These are phyloP conservation scores for Colletotrichum viniferum DNA, from an alignment of 2,329 filamentous ascomycete species.

Conservation along the genomic window DNA sequence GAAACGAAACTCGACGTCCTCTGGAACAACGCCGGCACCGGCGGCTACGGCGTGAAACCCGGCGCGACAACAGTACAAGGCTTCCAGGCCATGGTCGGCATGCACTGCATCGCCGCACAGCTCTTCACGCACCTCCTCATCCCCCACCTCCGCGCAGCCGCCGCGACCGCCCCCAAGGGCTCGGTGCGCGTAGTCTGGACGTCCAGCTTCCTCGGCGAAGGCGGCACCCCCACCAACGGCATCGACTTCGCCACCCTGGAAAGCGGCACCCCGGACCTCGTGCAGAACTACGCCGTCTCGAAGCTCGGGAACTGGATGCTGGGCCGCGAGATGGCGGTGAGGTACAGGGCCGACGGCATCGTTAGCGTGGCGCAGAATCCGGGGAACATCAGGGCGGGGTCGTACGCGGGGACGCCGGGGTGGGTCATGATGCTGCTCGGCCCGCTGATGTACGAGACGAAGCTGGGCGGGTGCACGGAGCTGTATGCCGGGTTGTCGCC, in stretches of 20 bases:
- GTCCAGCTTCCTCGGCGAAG: background rate
- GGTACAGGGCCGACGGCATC: background rate
- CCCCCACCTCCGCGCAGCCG: background rate
- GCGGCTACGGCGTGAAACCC: background rate
- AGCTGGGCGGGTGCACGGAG: background rate
- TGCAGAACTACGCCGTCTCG: background rate
- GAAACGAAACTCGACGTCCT: background rate
- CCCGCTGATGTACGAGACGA: background rate
- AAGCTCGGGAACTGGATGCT: background rate
- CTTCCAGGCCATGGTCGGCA: background rate
- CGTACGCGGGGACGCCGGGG: background rate
- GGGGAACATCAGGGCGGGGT: background rate
- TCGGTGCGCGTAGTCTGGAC: background rate
- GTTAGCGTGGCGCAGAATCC: background rate
- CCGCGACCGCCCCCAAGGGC: fast-evolving
- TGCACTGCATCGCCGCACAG: background rate
- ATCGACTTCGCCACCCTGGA: background rate
- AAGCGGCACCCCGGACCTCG: background rate
- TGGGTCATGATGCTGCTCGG: background rate
- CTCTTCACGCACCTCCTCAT: background rate
- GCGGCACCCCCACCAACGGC: background rate
- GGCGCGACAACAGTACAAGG: background rate
- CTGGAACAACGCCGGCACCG: background rate
- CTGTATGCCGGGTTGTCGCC: background rate
- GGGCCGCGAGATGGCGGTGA: background rate